phyloP scores from a whole-genome alignment of 2,329 filamentous ascomycete species.

The Botryotinia calthae region DNA sequence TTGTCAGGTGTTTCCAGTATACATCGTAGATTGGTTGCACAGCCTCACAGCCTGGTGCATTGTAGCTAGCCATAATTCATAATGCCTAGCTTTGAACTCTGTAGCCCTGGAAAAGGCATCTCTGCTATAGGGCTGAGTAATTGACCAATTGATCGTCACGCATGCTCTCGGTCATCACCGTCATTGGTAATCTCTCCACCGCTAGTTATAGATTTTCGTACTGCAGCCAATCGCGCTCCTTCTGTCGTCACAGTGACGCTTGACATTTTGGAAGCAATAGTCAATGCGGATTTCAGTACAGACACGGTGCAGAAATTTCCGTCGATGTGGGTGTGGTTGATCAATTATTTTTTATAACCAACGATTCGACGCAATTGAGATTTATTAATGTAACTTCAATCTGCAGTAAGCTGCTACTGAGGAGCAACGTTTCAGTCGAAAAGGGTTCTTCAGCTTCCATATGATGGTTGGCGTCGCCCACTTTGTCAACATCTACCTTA shows the following conservation, averaged over 20 bases:
- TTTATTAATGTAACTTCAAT: slow-evolving; percentile 9
- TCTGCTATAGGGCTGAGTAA: slow-evolving; percentile 19
- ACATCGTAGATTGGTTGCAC: background rate
- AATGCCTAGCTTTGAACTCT: background rate
- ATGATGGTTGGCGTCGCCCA: slow-evolving; percentile 18
- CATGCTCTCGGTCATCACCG: slow-evolving; percentile 20
- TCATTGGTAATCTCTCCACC: slow-evolving; percentile 15
- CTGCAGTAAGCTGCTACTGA: slow-evolving; percentile 16
- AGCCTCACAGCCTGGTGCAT: slow-evolving; percentile 14
- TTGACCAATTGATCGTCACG: slow-evolving; percentile 11
- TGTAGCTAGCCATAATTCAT: slow-evolving; percentile 11
- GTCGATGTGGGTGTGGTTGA: slow-evolving; percentile 16
- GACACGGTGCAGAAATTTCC: slow-evolving; percentile 3
- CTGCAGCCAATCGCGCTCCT: slow-evolving; percentile 16
- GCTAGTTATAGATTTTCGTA: slow-evolving; percentile 12
- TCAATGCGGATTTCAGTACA: slow-evolving; percentile 8
- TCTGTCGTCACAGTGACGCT: slow-evolving; percentile 10
- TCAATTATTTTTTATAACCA: background rate
- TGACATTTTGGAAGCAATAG: slow-evolving; percentile 6
- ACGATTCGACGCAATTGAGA: slow-evolving; percentile 3
- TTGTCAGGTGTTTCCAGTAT: background rate
- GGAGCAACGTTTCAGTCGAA: slow-evolving; percentile 21
- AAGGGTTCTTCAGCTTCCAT: slow-evolving; percentile 20
- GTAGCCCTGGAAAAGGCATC: background rate
- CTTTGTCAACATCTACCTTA: slow-evolving; percentile 17